These are phyloP conservation scores for Ophiostoma novo-ulmi DNA, from an alignment of 2,329 filamentous ascomycete genomes.

Conservation along the genomic window DNA sequence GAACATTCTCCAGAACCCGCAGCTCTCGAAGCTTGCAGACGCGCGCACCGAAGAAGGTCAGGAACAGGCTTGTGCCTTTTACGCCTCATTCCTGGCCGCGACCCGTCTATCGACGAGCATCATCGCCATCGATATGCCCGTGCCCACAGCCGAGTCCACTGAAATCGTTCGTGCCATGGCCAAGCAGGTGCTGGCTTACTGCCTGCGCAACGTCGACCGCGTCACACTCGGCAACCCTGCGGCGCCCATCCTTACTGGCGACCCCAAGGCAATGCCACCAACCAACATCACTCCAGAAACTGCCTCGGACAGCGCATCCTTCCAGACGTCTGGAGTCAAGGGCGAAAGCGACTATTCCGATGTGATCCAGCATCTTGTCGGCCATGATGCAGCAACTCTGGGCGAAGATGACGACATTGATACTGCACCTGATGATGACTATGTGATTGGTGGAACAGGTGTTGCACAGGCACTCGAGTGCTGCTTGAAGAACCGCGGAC, in stretches of 20 bases:
- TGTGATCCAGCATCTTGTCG: constrained; percentile 80
- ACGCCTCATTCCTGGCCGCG: constrained; percentile 84
- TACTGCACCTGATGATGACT: constrained; percentile 80
- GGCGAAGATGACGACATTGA: constrained; percentile 59
- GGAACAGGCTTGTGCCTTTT: constrained; percentile 90
- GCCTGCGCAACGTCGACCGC: constrained; percentile 81
- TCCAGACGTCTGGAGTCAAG: constrained; percentile 29
- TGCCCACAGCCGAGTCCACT: constrained; percentile 73
- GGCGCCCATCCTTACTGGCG: constrained; percentile 38
- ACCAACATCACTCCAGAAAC: constrained; percentile 27
- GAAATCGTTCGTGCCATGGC: constrained; percentile 89
- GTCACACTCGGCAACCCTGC: constrained; percentile 53
- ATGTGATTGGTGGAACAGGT: constrained; percentile 91
- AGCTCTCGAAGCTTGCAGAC: constrained; percentile 63
- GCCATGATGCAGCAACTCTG: constrained; percentile 52
- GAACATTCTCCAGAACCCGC: constrained; percentile 76
- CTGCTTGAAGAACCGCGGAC: constrained; percentile 74
- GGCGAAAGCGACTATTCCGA: constrained; percentile 59
- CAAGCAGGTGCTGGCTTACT: constrained; percentile 93
- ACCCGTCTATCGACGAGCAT: constrained; percentile 77
- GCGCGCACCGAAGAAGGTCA: constrained; percentile 73
- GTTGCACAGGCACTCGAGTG: constrained; percentile 92
- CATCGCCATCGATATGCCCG: constrained; percentile 86
- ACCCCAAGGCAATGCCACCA: constrained; percentile 32
- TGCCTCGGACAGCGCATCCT: neutral